Evolutionary conservation across 257 asterid genomes (phyloP), one percentile per base, ranked within the genome.

Genomic region (Verbena officinalis): DNA sequence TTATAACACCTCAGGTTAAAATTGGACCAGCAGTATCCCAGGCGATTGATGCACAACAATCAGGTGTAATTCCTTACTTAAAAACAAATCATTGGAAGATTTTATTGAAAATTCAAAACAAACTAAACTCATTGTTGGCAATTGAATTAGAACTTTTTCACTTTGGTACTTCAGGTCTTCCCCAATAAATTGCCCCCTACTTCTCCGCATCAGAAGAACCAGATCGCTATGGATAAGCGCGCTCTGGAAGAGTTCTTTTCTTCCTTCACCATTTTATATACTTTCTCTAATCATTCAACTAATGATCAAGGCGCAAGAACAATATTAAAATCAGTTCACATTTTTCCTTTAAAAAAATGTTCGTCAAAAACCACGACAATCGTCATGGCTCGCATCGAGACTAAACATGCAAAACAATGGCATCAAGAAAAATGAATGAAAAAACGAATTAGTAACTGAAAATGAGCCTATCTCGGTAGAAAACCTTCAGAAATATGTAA

Each of bases 401-500:
- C 16, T 22, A 10, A 62, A 56, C 62, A 68, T 55, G 78, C 71
- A 61, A 43, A 12, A 36, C 17, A 38, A 16, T 14, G 9, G 46
- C 67, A 59, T 30, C 55, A 17, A 38, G 9, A 49, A 61, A 6
- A 54, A 9, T 13, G 31, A 50, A 10, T 30, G 5, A 33, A 40
- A 7, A 62, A 31, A 48, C 7, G 17, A 55, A n/a, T n/a, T n/a
- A n/a, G n/a, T n/a, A n/a, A n/a, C n/a, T n/a, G n/a, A 15, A 59
- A 66, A 45, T 24, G 22, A 2, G 49, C 1, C 13, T 15, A 8
- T 17, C 43, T 24, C 9, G 55, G 17, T 16, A 27, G 19, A 63
- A 71, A 52, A 33, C 31, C 14, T 33, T 17, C 1, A 23, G 2
- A 13, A 5, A 33, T 45, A 43, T 15, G 71, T 4, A 34, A 19